phyloP scores from a whole-genome alignment of 75 land plant genomes.

The Adiantum capillusveneris region DNA sequence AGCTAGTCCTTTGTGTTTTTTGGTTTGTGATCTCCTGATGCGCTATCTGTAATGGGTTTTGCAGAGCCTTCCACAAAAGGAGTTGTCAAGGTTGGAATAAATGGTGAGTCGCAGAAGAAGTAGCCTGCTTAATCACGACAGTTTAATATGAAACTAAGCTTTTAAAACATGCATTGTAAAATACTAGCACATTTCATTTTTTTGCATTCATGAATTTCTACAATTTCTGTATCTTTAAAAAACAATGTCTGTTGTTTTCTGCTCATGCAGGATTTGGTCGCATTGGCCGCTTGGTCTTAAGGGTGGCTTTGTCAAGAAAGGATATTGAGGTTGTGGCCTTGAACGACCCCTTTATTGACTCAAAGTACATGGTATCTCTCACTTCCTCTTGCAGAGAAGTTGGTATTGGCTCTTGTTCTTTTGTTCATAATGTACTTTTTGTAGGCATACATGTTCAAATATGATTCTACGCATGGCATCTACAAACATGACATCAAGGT shows the following conservation, averaged over 20 bases:
- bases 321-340: constrained; percentile 35
- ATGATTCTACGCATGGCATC: constrained; percentile 83
- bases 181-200: too few species aligned
- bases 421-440: constrained; percentile 5
- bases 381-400: too few species aligned
- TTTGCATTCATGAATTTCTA: background rate
- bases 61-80: background rate
- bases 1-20: too few species aligned
- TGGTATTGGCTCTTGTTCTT: too few species aligned
- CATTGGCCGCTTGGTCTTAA: constrained; percentile 27
- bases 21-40: too few species aligned
- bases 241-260: background rate
- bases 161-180: background rate
- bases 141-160: background rate
- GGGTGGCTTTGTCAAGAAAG: constrained; percentile 11
- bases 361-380: constrained; percentile 29
- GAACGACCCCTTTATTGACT: constrained; percentile 32
- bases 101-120: constrained; percentile 15
- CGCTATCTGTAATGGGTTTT: too few species aligned
- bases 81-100: constrained; percentile 15
- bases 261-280: constrained; percentile 21
- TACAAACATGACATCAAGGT: constrained; percentile 56
- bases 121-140: background rate
- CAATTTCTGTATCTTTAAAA: background rate
- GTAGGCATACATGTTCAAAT: constrained; percentile 97